Percentiles rank a stretch among this genome's conserved stretches.
Conservation (phyloP, 1,284 basidiomycete species). For the Papiliotrema nemorosa region DNA sequence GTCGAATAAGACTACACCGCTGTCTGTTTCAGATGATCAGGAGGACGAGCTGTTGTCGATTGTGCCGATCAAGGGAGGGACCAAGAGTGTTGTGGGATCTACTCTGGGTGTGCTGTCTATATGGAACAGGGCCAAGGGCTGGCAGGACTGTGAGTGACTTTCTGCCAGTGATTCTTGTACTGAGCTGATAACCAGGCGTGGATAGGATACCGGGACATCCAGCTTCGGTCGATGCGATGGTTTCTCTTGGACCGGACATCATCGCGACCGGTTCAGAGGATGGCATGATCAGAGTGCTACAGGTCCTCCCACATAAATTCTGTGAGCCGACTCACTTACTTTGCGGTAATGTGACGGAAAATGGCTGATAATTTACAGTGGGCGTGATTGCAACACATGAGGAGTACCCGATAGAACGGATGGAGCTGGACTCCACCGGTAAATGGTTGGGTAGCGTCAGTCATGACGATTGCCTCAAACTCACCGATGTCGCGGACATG, state of each 20-base stretch:
- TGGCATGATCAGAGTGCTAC: slow-evolving; percentile 82
- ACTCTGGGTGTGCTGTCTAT: slow-evolving; percentile 87
- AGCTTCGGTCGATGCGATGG: slow-evolving; percentile 78
- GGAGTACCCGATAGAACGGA: slow-evolving; percentile 83
- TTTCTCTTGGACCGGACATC: slow-evolving; percentile 61
- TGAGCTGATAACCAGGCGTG: too few relatives aligned
- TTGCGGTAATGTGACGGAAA: too few relatives aligned
- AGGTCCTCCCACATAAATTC: slow-evolving; percentile 84
- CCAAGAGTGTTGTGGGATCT: slow-evolving; percentile 83
- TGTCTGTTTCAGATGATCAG: slow-evolving; percentile 85
- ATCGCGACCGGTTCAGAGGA: slow-evolving; percentile 91
- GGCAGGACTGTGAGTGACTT: slow-evolving; percentile 66
- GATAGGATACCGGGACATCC: slow-evolving; percentile 90
- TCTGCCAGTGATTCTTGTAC: not conserved
- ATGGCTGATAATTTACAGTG: too few relatives aligned
- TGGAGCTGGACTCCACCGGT: slow-evolving; percentile 59
- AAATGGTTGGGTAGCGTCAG: slow-evolving; percentile 91
- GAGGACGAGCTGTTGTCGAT: slow-evolving; percentile 90
- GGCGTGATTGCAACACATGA: slow-evolving; percentile 89
- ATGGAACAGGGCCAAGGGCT: slow-evolving; percentile 80
- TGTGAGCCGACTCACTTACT: slow-evolving; percentile 30
- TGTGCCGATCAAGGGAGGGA: slow-evolving; percentile 73
- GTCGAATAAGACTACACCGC: slow-evolving; percentile 67
- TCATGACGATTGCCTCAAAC: slow-evolving; percentile 78
- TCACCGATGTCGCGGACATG: slow-evolving; percentile 74